Evolutionary conservation across 2,329 filamentous ascomycete genomes (phyloP).

Genomic region (Cordyceps farinosa): DNA sequence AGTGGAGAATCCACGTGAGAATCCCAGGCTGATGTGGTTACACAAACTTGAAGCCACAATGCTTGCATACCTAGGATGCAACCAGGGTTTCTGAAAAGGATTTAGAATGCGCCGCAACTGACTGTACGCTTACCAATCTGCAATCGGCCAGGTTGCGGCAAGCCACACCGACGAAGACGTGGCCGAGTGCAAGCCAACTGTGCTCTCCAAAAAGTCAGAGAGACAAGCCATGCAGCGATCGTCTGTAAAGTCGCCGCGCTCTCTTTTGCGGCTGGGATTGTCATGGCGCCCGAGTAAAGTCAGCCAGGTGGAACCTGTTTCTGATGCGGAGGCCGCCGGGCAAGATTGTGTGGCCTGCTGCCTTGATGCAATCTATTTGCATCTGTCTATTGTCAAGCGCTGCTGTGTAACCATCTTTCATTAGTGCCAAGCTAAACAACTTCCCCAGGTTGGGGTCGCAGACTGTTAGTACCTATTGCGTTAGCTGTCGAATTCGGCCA

Average conservation of each 20-base stretch:
- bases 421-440: background rate
- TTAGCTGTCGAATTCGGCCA: conserved; percentile 7
- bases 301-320: background rate
- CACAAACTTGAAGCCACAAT: conserved; percentile 9
- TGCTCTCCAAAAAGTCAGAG: too few relatives aligned
- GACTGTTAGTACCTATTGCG: conserved; percentile 12
- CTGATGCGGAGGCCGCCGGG: background rate
- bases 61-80: background rate
- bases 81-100: background rate
- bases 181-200: background rate
- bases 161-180: conserved; percentile 1
- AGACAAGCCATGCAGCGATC: background rate
- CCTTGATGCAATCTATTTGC: background rate
- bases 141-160: background rate
- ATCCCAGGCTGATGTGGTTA: conserved; percentile 7
- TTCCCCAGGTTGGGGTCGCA: conserved; percentile 9
- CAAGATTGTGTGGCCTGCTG: background rate
- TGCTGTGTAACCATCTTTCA: background rate
- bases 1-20: conserved; percentile 16
- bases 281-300: background rate
- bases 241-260: background rate
- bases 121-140: background rate
- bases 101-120: conserved; percentile 1
- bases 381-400: background rate
- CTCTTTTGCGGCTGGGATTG: background rate